phyloP scores from a whole-genome alignment of 805 yeast species.

The Yamadazyma sp. region DNA sequence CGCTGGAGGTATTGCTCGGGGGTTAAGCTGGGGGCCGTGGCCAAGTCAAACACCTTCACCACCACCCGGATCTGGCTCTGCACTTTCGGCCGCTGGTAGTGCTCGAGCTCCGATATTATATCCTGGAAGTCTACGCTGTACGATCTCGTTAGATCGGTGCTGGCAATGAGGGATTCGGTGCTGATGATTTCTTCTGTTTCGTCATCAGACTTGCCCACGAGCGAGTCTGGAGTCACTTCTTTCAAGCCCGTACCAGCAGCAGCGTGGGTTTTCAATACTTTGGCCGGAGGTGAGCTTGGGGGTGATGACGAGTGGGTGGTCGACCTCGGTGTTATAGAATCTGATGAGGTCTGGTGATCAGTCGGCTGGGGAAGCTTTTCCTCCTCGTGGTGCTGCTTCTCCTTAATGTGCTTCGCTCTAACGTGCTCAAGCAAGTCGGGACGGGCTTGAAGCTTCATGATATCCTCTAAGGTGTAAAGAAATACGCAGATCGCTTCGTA shows the following conservation, averaged over 20 bases:
- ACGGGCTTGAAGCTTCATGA: constrained; percentile 30
- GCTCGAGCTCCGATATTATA: constrained; percentile 13
- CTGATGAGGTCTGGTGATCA: not conserved
- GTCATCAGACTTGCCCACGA: not conserved
- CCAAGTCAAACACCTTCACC: constrained; percentile 31
- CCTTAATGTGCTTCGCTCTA: constrained; percentile 26
- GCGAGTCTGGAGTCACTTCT: not conserved
- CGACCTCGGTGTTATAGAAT: not conserved
- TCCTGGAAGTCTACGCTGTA: constrained; percentile 15
- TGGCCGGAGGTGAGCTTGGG: constrained; percentile 23
- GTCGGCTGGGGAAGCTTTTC: not conserved
- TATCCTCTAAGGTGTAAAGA: constrained; percentile 28
- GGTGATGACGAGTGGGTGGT: constrained; percentile 14
- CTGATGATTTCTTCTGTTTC: constrained; percentile 1
- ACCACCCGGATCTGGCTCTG: constrained; percentile 28
- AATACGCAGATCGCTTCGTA: constrained; percentile 36
- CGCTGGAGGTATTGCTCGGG: constrained; percentile 36
- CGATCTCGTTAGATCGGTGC: constrained; percentile 11
- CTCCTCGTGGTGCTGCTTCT: constrained; percentile 1
- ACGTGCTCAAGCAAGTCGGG: constrained; percentile 24
- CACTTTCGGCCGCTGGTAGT: constrained; percentile 13
- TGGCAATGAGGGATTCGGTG: constrained; percentile 11
- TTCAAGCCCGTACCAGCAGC: not conserved
- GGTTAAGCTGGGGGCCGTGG: constrained; percentile 35
- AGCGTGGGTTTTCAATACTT: constrained; percentile 7